Conservation (phyloP, 441 rosid genomes). For the Brassica hybrid region DNA sequence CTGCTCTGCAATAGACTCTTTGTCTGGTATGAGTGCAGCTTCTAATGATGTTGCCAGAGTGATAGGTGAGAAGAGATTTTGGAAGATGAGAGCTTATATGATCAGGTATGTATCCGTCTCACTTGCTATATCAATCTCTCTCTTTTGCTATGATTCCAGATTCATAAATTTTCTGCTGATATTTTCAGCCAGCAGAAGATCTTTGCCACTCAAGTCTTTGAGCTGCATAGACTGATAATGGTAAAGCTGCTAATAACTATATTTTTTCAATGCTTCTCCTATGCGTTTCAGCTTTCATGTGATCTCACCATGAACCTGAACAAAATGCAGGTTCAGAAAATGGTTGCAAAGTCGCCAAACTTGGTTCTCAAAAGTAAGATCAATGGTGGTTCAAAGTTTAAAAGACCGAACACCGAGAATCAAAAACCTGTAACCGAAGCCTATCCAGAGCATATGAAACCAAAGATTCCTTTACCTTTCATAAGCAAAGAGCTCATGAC, state of each 20-base stretch:
- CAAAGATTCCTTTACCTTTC: conserved; percentile 53
- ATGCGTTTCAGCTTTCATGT: conserved; percentile 1
- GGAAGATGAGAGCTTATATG: conserved; percentile 59
- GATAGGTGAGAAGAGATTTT: conserved; percentile 59
- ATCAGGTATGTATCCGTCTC: conserved; percentile 51
- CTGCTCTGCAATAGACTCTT: conserved; percentile 42
- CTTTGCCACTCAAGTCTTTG: conserved; percentile 62
- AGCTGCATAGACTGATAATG: conserved; percentile 68
- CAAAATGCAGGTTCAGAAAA: conserved; percentile 58
- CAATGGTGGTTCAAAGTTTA: conserved; percentile 29
- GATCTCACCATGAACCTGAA: conserved; percentile 14
- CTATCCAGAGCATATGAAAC: conserved; percentile 49
- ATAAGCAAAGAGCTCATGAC: conserved; percentile 45
- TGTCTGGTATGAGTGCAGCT: conserved; percentile 39
- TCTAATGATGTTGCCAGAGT: conserved; percentile 56
- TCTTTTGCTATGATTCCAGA: background rate
- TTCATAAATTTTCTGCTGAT: conserved; percentile 5
- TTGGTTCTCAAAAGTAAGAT: conserved; percentile 49
- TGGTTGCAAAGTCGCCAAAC: conserved; percentile 57
- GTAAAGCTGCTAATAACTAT: conserved; percentile 41
- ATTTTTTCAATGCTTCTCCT: background rate
- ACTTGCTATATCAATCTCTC: background rate
- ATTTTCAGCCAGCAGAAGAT: conserved; percentile 65
- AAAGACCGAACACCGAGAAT: conserved; percentile 36
- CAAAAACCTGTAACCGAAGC: conserved; percentile 42